Percentiles rank a stretch among this genome's conserved stretches.
Conservation (phyloP, 257 asterid genomes). For the Nicotiana paniculata region DNA sequence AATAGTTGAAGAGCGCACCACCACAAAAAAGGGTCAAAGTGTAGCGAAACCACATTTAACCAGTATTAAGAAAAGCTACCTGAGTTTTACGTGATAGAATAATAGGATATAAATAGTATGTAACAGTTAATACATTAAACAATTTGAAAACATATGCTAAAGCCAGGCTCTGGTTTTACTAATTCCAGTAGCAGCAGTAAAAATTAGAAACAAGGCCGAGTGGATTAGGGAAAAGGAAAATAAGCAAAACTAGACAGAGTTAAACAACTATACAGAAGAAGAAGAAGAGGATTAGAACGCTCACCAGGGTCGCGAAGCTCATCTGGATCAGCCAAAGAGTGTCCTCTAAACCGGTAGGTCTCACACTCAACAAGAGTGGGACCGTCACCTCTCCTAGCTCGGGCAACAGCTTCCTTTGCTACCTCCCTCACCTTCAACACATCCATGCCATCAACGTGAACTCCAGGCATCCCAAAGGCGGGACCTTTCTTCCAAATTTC, state of each 20-base stretch:
- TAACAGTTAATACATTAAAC: neutral
- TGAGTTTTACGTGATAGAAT: neutral
- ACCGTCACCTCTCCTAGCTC: slow-evolving; percentile 97
- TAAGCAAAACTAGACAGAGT: neutral
- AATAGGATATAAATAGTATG: neutral
- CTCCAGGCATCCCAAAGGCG: slow-evolving; percentile 96
- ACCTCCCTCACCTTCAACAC: slow-evolving; percentile 97
- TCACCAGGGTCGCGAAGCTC: slow-evolving; percentile 98
- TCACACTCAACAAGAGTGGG: slow-evolving; percentile 96
- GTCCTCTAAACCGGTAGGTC: slow-evolving; percentile 96
- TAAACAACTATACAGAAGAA: neutral
- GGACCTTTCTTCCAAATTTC: slow-evolving; percentile 99
- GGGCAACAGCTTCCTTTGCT: slow-evolving; percentile 77
- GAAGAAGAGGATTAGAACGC: neutral
- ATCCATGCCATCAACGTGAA: slow-evolving; percentile 98
- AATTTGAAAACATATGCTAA: neutral
- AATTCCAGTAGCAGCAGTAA: neutral
- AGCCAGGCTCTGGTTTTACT: neutral
- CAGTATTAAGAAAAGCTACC: neutral
- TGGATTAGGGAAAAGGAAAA: neutral
- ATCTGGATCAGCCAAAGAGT: slow-evolving; percentile 98
- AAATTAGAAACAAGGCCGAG: neutral
- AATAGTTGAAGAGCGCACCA: neutral
- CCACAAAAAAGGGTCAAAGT: neutral
- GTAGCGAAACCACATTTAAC: neutral